phyloP scores from a whole-genome alignment of 768 basidiomycete genomes.

The Steccherinum ochraceum region DNA sequence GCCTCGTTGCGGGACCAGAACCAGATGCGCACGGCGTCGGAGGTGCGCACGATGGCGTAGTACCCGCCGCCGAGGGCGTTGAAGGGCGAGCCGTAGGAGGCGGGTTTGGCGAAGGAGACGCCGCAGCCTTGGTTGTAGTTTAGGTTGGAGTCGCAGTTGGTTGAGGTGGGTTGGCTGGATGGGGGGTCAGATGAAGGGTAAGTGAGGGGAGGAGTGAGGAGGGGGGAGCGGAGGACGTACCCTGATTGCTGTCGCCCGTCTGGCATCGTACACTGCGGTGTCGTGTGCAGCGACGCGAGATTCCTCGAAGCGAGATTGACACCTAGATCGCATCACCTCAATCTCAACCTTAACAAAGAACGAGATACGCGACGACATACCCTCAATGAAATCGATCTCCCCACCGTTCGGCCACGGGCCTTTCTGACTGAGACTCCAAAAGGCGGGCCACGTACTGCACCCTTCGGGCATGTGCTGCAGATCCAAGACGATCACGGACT shows the following conservation, averaged over 20 bases:
- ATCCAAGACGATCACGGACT: constrained; percentile 45
- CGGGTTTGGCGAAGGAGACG: constrained; percentile 30
- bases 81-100: constrained; percentile 43
- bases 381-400: constrained; percentile 59
- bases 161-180: constrained; percentile 32
- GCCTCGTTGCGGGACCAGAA: constrained; percentile 48
- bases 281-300: constrained; percentile 50
- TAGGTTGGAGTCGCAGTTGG: constrained; percentile 41
- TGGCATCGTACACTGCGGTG: constrained; percentile 40
- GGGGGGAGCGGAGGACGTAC: constrained; percentile 23
- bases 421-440: constrained; percentile 45
- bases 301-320: constrained; percentile 43
- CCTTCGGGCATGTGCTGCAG: constrained; percentile 56
- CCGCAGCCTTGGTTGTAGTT: constrained; percentile 63
- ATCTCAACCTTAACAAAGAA: neutral
- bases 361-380: too few relatives aligned
- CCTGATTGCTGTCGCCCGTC: constrained; percentile 37
- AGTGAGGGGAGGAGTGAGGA: neutral
- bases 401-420: constrained; percentile 59
- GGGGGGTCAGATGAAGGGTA: neutral
- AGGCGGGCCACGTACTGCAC: constrained; percentile 58
- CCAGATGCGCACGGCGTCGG: constrained; percentile 50
- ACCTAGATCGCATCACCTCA: constrained; percentile 25
- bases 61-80: constrained; percentile 53
- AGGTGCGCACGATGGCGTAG: constrained; percentile 45